Evolutionary conservation across 352 stramenopile genomes (phyloP), one percentile per base, ranked within the genome.

Genomic region (Aphanomyces euteiches): DNA sequence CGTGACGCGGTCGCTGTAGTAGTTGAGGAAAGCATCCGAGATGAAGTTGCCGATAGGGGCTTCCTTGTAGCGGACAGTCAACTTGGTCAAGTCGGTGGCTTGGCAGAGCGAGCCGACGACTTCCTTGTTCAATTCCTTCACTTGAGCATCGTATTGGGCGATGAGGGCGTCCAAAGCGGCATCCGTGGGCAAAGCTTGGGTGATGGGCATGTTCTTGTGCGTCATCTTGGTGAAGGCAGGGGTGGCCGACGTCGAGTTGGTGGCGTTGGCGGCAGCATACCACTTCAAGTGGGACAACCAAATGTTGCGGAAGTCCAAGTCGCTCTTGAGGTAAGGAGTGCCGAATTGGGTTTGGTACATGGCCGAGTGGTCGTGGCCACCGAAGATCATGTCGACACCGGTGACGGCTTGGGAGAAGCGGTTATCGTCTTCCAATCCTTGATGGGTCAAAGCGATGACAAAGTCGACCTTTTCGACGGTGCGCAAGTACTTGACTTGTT

Each of bases 311-410:
- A 92, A 90, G 71, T 92, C 78, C 37, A 87, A 82, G 48, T 89
- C 84, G 3, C 82, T 66, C 74, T 92, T 92, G 58, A 90, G 61
- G 75, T 90, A 92, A 70, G 85, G 82, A 57, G 83, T 80, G 53
- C 81, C 81, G 65, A 77, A 90, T 70, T 86, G 86, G 56, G 76
- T 89, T 72, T 92, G 83, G 58, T 89, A 67, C 80, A 90, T 92
- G 5, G 77, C 84, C 56, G 74, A 77, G 76, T 92, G 85, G 74
- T 90, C 85, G 71, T 92, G 84, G 34, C 84, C 84, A 36, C 76
- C 84, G 56, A 87, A 78, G 69, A 92, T 92, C 12, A 92, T 72
- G 72, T 88, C 73, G 17, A 92, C 79, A 47, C 78, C 83, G 5
- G 66, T 60, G 36, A 92, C 82, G 47, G 90, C 78, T 53, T 87